A percentile compares a stretch with the other conserved stretches of the same genome.
These are phyloP conservation scores for Plasmodium ovale DNA, from an alignment of 169 alveolate species.

Conservation along the genomic window DNA sequence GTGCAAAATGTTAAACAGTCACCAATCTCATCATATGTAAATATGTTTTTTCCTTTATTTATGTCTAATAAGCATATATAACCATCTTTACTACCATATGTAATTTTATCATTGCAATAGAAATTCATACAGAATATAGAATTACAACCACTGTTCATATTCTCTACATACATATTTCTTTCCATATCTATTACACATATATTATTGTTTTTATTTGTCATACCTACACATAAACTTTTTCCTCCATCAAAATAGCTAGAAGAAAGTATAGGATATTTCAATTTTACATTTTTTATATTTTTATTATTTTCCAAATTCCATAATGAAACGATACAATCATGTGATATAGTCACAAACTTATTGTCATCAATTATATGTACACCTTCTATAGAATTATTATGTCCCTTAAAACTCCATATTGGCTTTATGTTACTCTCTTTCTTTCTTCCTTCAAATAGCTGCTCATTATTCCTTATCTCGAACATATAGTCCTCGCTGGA, in stretches of 20 bases:
- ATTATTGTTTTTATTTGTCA: slow-evolving; percentile 39
- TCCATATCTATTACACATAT: slow-evolving; percentile 50
- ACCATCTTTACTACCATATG: slow-evolving; percentile 70
- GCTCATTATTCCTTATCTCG: slow-evolving; percentile 61
- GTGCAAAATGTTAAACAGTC: slow-evolving; percentile 48
- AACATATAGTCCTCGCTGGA: slow-evolving; percentile 67
- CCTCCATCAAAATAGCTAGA: slow-evolving; percentile 25
- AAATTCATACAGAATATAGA: slow-evolving; percentile 62
- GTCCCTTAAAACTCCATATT: slow-evolving; percentile 66
- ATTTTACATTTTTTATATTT: slow-evolving; percentile 25
- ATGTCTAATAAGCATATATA: slow-evolving; percentile 44
- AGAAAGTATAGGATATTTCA: slow-evolving; percentile 37
- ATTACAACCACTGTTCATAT: slow-evolving; percentile 1
- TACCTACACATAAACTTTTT: slow-evolving; percentile 29
- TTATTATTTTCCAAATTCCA: slow-evolving; percentile 20
- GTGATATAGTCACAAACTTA: slow-evolving; percentile 28
- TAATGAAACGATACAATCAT: slow-evolving; percentile 31
- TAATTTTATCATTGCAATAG: slow-evolving; percentile 41
- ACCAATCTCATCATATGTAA: slow-evolving; percentile 49
- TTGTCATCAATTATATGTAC: slow-evolving; percentile 30
- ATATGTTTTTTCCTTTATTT: slow-evolving; percentile 47
- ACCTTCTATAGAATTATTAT: slow-evolving; percentile 54
- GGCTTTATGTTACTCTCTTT: slow-evolving; percentile 30
- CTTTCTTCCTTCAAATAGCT: slow-evolving; percentile 7
- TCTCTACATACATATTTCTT: slow-evolving; percentile 17